phyloP scores from a whole-genome alignment of 108 stramenopile genomes.

The Seminavis robusta region DNA sequence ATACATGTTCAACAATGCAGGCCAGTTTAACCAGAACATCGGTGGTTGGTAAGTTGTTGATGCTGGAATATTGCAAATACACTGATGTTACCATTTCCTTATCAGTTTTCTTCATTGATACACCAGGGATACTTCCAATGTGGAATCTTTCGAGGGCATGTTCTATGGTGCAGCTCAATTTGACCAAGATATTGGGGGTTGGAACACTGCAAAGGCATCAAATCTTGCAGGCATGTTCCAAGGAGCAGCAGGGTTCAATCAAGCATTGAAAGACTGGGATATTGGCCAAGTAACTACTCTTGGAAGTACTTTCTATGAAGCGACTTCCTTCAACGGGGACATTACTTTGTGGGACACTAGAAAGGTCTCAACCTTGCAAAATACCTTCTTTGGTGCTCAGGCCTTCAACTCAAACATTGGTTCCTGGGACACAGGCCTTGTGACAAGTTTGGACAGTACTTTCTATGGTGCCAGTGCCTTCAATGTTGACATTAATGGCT shows the following conservation, averaged over 20 bases:
- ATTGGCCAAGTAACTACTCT: no score
- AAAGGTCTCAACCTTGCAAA: conserved; percentile 1
- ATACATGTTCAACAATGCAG: conserved; percentile 15
- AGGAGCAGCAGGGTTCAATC: conserved; percentile 1
- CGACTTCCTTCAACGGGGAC: conserved; percentile 24
- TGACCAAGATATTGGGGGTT: conserved; percentile 4
- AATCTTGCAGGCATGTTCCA: conserved; percentile 1
- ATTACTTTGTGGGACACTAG: conserved; percentile 16
- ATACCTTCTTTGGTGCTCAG: conserved; percentile 23
- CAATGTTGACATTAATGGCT: conserved; percentile 9
- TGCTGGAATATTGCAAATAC: no score
- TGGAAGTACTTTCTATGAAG: no score
- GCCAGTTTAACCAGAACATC: conserved; percentile 19
- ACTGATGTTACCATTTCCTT: no score
- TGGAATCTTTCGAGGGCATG: no score
- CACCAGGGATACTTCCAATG: no score
- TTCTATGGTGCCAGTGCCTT: conserved; percentile 21
- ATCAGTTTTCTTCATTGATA: no score
- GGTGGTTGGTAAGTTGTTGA: conserved; percentile 26
- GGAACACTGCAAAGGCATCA: conserved; percentile 28
- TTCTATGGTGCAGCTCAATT: conserved; percentile 8
- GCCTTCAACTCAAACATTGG: conserved; percentile 32
- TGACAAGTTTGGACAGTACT: conserved; percentile 5
- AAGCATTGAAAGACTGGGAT: conserved; percentile 20
- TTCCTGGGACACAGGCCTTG: conserved; percentile 16